phyloP scores from a whole-genome alignment of 2,329 filamentous ascomycete genomes.

The Alternaria sp. region DNA sequence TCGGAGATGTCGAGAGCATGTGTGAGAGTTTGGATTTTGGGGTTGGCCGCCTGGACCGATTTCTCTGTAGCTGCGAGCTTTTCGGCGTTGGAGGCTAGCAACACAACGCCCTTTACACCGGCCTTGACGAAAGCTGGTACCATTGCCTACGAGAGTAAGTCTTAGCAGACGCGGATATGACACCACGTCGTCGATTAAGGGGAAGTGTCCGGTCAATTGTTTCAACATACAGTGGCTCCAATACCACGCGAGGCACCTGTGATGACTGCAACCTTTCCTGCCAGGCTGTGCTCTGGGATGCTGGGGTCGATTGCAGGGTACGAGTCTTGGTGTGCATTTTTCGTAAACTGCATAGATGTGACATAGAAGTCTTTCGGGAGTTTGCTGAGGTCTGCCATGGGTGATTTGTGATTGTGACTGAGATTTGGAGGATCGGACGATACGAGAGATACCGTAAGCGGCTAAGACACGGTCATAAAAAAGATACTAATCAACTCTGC shows the following conservation, averaged over 20 bases:
- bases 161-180: conserved; percentile 6
- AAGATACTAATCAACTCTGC: neutral
- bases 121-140: conserved; percentile 49
- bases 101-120: conserved; percentile 44
- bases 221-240: conserved; percentile 35
- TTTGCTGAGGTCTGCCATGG: conserved; percentile 21
- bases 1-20: conserved; percentile 42
- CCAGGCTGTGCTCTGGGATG: conserved; percentile 40
- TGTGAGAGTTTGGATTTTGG: conserved; percentile 41
- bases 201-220: neutral
- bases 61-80: conserved; percentile 37
- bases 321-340: conserved; percentile 41
- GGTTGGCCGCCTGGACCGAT: conserved; percentile 40
- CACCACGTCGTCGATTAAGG: neutral
- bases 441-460: neutral
- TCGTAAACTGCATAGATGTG: conserved; percentile 24
- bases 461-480: neutral
- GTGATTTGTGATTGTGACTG: neutral
- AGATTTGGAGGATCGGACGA: neutral
- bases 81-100: conserved; percentile 40
- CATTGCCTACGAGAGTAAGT: conserved; percentile 31
- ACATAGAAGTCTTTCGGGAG: conserved; percentile 26
- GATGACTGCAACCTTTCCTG: conserved; percentile 52
- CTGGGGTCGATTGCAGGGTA: conserved; percentile 55
- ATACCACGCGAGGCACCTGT: conserved; percentile 55